A percentile compares a stretch with the other conserved stretches of the same genome.
phyloP scores from a whole-genome alignment of 108 stramenopile genomes.

The Poteriospumella lacustris region DNA sequence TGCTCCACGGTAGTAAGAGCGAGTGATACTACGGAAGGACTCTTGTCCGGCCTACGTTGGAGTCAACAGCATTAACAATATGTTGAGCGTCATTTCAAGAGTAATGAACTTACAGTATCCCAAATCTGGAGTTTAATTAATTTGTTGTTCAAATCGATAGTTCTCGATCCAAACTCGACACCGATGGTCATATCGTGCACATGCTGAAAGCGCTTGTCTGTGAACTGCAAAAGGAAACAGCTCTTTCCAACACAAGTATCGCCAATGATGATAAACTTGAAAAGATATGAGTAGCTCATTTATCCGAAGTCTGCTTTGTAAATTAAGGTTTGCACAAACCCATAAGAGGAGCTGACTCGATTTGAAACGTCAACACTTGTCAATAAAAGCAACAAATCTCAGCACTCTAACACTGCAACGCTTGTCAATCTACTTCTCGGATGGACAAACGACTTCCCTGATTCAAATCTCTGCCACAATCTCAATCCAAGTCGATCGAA shows the following conservation, averaged over 20 bases:
- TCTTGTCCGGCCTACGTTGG: conserved; percentile 47
- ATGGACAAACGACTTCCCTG: no score
- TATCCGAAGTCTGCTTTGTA: no score
- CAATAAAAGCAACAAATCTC: no score
- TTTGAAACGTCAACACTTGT: no score
- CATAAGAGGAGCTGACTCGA: no score
- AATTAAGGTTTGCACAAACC: no score
- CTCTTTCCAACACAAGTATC: conserved; percentile 43
- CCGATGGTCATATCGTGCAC: conserved; percentile 51
- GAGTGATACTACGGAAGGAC: conserved; percentile 37
- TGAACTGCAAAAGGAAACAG: conserved; percentile 46
- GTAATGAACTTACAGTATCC: conserved; percentile 43
- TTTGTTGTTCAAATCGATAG: conserved; percentile 30
- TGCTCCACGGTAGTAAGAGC: conserved; percentile 38
- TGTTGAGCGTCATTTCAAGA: no score
- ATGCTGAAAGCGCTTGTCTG: conserved; percentile 40
- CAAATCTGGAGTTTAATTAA: conserved; percentile 45
- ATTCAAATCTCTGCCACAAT: no score
- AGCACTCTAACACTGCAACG: no score
- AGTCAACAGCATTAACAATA: no score
- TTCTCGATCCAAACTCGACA: conserved; percentile 43
- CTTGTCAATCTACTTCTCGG: no score
- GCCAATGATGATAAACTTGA: conserved; percentile 24
- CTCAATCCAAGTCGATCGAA: background rate
- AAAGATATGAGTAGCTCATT: no score